Conservation (phyloP, 2,329 filamentous ascomycete genomes). For the Aureobasidium sp. region DNA sequence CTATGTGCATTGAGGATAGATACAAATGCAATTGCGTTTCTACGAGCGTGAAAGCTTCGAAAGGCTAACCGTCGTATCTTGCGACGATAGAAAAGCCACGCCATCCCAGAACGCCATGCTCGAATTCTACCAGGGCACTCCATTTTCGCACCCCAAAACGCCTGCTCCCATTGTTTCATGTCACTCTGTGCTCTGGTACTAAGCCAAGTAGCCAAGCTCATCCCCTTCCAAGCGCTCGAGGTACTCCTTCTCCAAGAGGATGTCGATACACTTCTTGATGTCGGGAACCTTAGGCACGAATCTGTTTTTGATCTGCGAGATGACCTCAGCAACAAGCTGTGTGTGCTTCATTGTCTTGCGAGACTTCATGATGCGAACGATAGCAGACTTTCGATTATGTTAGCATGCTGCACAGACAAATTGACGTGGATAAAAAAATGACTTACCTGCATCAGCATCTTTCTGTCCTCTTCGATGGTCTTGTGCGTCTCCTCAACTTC, state of each 20-base stretch:
- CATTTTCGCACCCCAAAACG: conserved; percentile 11
- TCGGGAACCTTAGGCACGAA: conserved; percentile 90
- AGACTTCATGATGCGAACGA: conserved; percentile 99
- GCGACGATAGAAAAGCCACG: not conserved
- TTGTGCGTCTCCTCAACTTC: conserved; percentile 98
- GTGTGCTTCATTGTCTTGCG: conserved; percentile 98
- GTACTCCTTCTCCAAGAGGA: conserved; percentile 97
- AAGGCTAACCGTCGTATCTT: not conserved
- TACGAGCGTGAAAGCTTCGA: not conserved
- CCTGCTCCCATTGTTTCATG: not conserved
- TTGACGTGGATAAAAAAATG: conserved; percentile 1
- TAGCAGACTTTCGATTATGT: conserved; percentile 67
- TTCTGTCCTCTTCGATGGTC: conserved; percentile 97
- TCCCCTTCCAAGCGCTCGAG: conserved; percentile 92
- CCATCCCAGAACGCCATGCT: conserved; percentile 17
- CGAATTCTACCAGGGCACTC: conserved; percentile 8
- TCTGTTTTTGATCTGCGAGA: conserved; percentile 85
- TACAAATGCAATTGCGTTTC: not conserved
- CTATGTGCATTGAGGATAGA: not conserved
- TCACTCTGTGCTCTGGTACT: conserved; percentile 22
- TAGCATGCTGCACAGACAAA: conserved; percentile 23
- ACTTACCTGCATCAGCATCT: conserved; percentile 90
- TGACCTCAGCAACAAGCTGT: conserved; percentile 88
- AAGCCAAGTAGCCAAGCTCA: conserved; percentile 90
- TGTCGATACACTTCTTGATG: conserved; percentile 99